Evolutionary conservation across 1,284 basidiomycete species (phyloP).

Genomic region (Fomitopsis schrenkii): DNA sequence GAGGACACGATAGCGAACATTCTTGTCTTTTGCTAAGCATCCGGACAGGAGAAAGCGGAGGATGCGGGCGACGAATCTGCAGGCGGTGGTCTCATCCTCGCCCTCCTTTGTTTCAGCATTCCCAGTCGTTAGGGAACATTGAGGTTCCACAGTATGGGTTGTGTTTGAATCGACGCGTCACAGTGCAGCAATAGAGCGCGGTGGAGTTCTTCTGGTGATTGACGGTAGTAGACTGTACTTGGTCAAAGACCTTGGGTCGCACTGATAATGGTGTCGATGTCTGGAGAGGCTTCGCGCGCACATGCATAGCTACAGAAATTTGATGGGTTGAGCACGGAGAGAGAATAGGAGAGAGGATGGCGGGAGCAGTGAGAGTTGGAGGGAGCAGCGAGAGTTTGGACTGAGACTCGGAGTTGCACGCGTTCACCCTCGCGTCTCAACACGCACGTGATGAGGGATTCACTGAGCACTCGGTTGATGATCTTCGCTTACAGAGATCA

Average conservation of each 20-base stretch:
- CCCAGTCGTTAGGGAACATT: conserved; percentile 26
- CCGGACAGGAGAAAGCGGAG: conserved; percentile 81
- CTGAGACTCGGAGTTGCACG: too few species aligned
- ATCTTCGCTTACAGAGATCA: too few species aligned
- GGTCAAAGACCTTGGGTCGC: conserved; percentile 66
- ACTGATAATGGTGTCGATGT: conserved; percentile 28
- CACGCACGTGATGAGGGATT: too few species aligned
- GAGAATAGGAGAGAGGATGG: too few species aligned
- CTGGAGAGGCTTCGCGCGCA: conserved; percentile 25
- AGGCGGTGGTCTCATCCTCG: conserved; percentile 69
- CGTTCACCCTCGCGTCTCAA: too few species aligned
- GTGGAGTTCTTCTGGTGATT: conserved; percentile 93
- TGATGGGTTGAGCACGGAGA: neutral
- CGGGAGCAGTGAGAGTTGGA: too few species aligned
- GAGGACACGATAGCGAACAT: conserved; percentile 77
- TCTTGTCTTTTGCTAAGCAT: conserved; percentile 88
- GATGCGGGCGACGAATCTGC: conserved; percentile 73
- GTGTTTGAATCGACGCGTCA: conserved; percentile 57
- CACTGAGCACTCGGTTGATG: too few species aligned
- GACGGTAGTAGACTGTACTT: conserved; percentile 79
- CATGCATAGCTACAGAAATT: conserved; percentile 26
- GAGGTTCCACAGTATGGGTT: conserved; percentile 31
- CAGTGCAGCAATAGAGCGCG: conserved; percentile 77
- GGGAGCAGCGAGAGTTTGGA: too few species aligned
- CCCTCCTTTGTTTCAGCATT: conserved; percentile 42